Conservation (phyloP, 1,284 basidiomycete genomes). For the Puccinia triticina region DNA sequence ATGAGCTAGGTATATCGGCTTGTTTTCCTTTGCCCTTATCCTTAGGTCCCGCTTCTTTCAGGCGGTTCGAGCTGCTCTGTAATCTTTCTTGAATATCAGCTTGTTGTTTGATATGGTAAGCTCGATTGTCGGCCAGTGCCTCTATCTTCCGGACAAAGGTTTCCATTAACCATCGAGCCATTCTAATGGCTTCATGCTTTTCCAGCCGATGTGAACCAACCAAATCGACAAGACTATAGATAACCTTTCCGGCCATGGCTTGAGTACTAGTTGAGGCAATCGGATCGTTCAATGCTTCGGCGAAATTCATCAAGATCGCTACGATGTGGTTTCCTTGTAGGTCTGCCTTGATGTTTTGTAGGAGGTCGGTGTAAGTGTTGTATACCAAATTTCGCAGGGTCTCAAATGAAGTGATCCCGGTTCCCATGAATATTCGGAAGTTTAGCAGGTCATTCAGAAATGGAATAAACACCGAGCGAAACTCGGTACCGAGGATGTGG, state of each 20-base stretch:
- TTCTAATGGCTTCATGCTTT: slow-evolving; percentile 43
- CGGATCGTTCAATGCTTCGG: slow-evolving; percentile 85
- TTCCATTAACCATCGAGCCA: slow-evolving; percentile 70
- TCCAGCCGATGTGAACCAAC: slow-evolving; percentile 69
- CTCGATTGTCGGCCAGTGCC: slow-evolving; percentile 67
- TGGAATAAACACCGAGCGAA: slow-evolving; percentile 77
- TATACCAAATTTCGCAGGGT: slow-evolving; percentile 81
- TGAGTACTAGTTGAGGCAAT: slow-evolving; percentile 80
- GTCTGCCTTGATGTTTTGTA: slow-evolving; percentile 86
- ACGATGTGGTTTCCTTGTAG: slow-evolving; percentile 77
- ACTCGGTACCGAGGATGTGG: slow-evolving; percentile 81
- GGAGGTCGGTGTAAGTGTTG: slow-evolving; percentile 86
- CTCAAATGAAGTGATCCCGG: slow-evolving; percentile 76
- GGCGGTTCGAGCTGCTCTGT: slow-evolving; percentile 55
- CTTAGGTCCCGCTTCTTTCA: slow-evolving; percentile 21
- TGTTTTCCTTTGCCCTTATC: slow-evolving; percentile 66
- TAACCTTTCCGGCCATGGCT: slow-evolving; percentile 88
- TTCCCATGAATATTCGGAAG: slow-evolving; percentile 87
- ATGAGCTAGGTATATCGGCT: slow-evolving; percentile 50
- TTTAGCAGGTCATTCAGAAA: slow-evolving; percentile 89
- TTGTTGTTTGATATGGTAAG: slow-evolving; percentile 54
- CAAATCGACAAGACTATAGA: slow-evolving; percentile 85
- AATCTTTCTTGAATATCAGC: slow-evolving; percentile 54
- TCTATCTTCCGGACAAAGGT: slow-evolving; percentile 84
- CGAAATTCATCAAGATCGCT: slow-evolving; percentile 81